Conservation (phyloP, 2,329 filamentous ascomycete genomes). For the Fusarium azukiicola region DNA sequence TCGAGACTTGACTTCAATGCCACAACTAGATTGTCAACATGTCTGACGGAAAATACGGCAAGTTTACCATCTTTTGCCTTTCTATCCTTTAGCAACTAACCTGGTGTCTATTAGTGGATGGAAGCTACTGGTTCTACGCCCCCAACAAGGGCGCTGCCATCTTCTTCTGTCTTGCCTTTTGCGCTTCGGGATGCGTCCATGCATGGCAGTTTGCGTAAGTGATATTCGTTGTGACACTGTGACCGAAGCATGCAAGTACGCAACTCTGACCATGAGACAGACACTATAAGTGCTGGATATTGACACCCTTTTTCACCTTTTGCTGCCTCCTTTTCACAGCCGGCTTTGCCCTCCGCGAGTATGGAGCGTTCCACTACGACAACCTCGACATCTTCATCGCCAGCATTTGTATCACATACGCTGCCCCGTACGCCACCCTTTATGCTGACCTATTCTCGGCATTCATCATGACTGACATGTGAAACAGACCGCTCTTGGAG, state of each 20-base stretch:
- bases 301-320: conserved; percentile 76
- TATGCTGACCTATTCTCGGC: background rate
- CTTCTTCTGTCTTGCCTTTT: conserved; percentile 69
- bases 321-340: conserved; percentile 75
- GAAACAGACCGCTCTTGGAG: conserved; percentile 75
- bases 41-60: conserved; percentile 60
- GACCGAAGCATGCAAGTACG: background rate
- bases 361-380: conserved; percentile 58
- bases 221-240: too few species aligned
- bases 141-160: conserved; percentile 71
- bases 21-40: conserved; percentile 31
- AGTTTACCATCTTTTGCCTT: background rate
- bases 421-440: conserved; percentile 56
- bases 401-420: conserved; percentile 61
- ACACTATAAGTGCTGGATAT: conserved; percentile 76
- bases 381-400: conserved; percentile 59
- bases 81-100: background rate
- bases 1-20: background rate
- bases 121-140: conserved; percentile 70
- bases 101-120: conserved; percentile 58
- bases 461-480: conserved; percentile 19
- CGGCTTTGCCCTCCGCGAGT: conserved; percentile 72
- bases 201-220: conserved; percentile 71
- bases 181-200: conserved; percentile 63
- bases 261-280: conserved; percentile 57